Evolutionary conservation across 225 moss, liverwort and hornwort genomes (phyloP).

Genomic region (Pseudoscleropodium purum): DNA sequence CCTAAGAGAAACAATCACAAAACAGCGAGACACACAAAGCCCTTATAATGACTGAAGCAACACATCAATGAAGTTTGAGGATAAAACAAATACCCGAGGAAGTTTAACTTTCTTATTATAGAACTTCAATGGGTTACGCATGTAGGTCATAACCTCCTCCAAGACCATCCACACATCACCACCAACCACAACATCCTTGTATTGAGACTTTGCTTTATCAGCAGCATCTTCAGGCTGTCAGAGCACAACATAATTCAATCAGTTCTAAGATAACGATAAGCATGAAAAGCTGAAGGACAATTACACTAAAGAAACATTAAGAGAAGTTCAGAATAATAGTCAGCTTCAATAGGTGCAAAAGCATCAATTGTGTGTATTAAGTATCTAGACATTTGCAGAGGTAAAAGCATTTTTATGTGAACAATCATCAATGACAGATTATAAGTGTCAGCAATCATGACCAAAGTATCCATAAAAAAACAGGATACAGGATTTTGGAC

Average conservation of each 20-base stretch:
- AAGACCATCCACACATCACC: conserved; percentile 98
- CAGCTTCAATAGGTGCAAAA: background rate
- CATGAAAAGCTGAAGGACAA: background rate
- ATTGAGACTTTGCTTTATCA: conserved; percentile 84
- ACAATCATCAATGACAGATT: background rate
- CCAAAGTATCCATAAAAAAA: background rate
- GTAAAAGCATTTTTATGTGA: background rate
- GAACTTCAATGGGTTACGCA: conserved; percentile 95
- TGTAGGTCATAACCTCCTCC: conserved; percentile 95
- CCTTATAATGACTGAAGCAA: background rate
- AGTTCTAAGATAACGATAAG: background rate
- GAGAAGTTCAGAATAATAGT: background rate
- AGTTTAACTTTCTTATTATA: conserved; percentile 65
- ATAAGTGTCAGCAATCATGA: background rate
- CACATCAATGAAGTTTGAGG: background rate
- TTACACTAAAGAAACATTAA: background rate
- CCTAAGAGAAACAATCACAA: background rate
- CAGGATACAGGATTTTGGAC: background rate
- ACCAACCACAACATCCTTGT: conserved; percentile 97
- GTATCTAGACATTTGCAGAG: background rate
- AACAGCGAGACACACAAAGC: background rate
- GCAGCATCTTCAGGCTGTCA: conserved; percentile 94
- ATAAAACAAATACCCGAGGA: conserved; percentile 61
- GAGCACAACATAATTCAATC: background rate
- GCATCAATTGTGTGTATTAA: background rate